Conservation (phyloP, 2,329 filamentous ascomycete genomes). For the Clonostachys rosea region DNA sequence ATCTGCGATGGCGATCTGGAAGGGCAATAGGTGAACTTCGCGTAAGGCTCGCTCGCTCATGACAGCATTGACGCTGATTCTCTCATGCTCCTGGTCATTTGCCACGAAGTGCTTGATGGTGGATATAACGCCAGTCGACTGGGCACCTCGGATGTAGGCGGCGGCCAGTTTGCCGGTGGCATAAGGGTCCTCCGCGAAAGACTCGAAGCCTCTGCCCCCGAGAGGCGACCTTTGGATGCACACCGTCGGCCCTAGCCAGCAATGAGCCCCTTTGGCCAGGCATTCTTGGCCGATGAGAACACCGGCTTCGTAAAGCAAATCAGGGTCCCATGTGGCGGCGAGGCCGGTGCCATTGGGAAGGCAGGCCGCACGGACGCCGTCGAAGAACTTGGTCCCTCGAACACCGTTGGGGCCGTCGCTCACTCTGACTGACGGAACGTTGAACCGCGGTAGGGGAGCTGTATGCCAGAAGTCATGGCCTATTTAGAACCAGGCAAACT, state of each 20-base stretch:
- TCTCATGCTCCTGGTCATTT: slow-evolving; percentile 29
- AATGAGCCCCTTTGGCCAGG: slow-evolving; percentile 59
- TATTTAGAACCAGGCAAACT: no score
- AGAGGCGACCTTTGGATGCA: slow-evolving; percentile 42
- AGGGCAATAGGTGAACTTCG: slow-evolving; percentile 36
- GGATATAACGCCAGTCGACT: slow-evolving; percentile 32
- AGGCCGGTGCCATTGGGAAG: slow-evolving; percentile 28
- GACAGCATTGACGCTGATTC: slow-evolving; percentile 18
- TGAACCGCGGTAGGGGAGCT: slow-evolving; percentile 1
- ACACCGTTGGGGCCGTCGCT: slow-evolving; percentile 25
- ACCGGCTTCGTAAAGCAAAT: slow-evolving; percentile 52
- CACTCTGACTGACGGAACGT: slow-evolving; percentile 15
- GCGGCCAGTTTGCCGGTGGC: slow-evolving; percentile 37
- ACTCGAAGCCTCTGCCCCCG: slow-evolving; percentile 42
- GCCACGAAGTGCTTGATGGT: slow-evolving; percentile 41
- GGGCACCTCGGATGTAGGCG: slow-evolving; percentile 35
- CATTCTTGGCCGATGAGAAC: slow-evolving; percentile 50
- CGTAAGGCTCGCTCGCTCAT: slow-evolving; percentile 20
- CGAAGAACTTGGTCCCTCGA: slow-evolving; percentile 20
- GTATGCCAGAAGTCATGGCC: no score
- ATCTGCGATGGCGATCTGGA: slow-evolving; percentile 35
- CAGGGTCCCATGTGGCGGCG: slow-evolving; percentile 58
- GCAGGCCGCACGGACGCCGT: slow-evolving; percentile 20
- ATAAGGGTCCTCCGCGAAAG: slow-evolving; percentile 40
- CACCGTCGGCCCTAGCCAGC: slow-evolving; percentile 63